phyloP scores from a whole-genome alignment of 129 eudicot genomes.

The Mikania micrantha region DNA sequence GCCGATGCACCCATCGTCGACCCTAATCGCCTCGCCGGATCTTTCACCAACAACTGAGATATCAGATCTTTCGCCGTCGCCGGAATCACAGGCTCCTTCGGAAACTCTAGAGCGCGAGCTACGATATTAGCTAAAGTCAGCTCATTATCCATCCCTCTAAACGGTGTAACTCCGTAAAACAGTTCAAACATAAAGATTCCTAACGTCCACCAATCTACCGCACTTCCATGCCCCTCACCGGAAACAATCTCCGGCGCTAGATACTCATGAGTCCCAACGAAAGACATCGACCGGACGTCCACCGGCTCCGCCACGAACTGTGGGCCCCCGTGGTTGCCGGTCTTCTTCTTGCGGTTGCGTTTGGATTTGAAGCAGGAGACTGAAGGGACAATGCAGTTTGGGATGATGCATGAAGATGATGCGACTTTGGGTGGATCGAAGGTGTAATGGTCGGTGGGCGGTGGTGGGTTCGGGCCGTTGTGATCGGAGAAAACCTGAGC shows the following conservation, averaged over 20 bases:
- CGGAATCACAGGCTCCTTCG: slow-evolving; percentile 80
- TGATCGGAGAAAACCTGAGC: slow-evolving; percentile 59
- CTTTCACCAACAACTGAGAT: slow-evolving; percentile 69
- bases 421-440: slow-evolving; percentile 49
- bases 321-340: slow-evolving; percentile 40
- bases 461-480: slow-evolving; percentile 23
- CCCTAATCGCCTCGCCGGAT: slow-evolving; percentile 72
- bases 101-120: slow-evolving; percentile 95
- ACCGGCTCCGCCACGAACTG: slow-evolving; percentile 86
- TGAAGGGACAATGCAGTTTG: slow-evolving; percentile 82
- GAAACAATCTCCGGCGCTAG: slow-evolving; percentile 94
- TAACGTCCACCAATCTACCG: slow-evolving; percentile 98
- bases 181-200: slow-evolving; percentile 81
- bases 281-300: slow-evolving; percentile 88
- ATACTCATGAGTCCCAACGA: slow-evolving; percentile 97
- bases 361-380: slow-evolving; percentile 75
- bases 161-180: slow-evolving; percentile 86
- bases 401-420: slow-evolving; percentile 80
- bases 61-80: slow-evolving; percentile 70
- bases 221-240: slow-evolving; percentile 95
- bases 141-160: slow-evolving; percentile 87
- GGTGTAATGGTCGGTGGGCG: slow-evolving; percentile 10
- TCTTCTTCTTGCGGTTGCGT: slow-evolving; percentile 65
- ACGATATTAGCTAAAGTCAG: slow-evolving; percentile 79
- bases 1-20: slow-evolving; percentile 91